Conservation (phyloP, 495 filamentous ascomycete species). For the Aspergillus biplanus region DNA sequence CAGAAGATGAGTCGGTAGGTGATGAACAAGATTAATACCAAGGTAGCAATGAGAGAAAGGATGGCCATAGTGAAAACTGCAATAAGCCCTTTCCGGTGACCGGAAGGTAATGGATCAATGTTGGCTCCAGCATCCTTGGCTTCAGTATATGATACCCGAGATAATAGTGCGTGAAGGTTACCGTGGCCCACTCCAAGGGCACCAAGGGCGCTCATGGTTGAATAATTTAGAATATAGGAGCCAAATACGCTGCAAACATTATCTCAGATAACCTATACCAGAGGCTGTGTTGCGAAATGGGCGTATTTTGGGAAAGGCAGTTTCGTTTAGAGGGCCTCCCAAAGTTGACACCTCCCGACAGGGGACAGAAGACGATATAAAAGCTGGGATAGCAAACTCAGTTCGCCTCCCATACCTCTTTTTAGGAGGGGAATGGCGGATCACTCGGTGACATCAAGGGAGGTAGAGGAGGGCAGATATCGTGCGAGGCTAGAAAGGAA, state of each 20-base stretch:
- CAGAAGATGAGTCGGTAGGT: conserved; percentile 62
- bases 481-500: not conserved
- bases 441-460: not conserved
- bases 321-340: not conserved
- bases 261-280: not conserved
- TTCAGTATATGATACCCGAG: conserved; percentile 27
- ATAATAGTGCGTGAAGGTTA: conserved; percentile 20
- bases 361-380: not conserved
- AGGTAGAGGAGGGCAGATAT: not conserved
- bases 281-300: not conserved
- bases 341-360: not conserved
- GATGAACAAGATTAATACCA: conserved; percentile 56
- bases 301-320: not conserved
- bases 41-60: conserved; percentile 61
- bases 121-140: conserved; percentile 21
- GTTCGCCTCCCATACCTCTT: conserved; percentile 1
- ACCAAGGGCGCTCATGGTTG: conserved; percentile 33
- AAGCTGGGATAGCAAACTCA: not conserved
- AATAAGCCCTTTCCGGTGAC: conserved; percentile 55
- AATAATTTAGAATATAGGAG: conserved; percentile 3
- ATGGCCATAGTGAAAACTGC: conserved; percentile 61
- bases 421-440: not conserved
- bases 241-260: conserved; percentile 16
- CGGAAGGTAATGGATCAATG: conserved; percentile 52
- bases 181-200: conserved; percentile 24